Base-by-base conservation (phyloP, 768 basidiomycete genomes). In the Suillus subaureus region DNA sequence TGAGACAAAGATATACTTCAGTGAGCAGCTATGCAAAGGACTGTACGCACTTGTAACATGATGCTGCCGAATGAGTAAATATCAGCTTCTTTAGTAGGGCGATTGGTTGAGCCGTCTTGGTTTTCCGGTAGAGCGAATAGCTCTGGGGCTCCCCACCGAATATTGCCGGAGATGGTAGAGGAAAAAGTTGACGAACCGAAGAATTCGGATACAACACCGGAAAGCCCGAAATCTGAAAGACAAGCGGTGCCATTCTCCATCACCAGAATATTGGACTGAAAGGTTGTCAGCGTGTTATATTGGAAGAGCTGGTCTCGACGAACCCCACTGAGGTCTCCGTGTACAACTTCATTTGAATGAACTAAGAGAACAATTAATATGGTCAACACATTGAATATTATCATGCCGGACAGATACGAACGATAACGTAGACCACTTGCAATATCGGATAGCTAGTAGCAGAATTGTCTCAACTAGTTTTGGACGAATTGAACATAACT, bases 141-240 rank as follows among this genome's bases (percentile, higher is more conserved):
- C 26, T 77, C 68, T 3, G 81, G 71, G 52, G 82, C 83, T 6
- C 81, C 79, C 80, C 81, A 83, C 1, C 82, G 77, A 31, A 82
- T 76, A 26, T 80, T 79, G 8, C 82, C 82, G 6, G 55, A 21
- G 23, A 66, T 35, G 4, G 55, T 31, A 77, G 81, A 80, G 12
- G 75, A 75, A 54, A 73, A 70, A 26, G 69, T 74, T 35, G 70
- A 70, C 70, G 75, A 9, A 28, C 75, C 72, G 40, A 77, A 70
- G 61, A 79, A 73, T 64, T 81, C 79, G 28, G 51, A 58, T 11
- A 65, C 3, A 9, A 63, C 45, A 9, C 35, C 77, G 15, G 82
- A 81, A 33, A 84, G 67, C 31, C 81, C 82, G 68, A 85, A 85
- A 65, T 84, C 83, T 26, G 80, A 79, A 8, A 85, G 72, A 42